A percentile compares a stretch with the other conserved stretches of the same genome.
Evolutionary conservation across 306 rosid species (phyloP).

Genomic region (Trifolium repens): DNA sequence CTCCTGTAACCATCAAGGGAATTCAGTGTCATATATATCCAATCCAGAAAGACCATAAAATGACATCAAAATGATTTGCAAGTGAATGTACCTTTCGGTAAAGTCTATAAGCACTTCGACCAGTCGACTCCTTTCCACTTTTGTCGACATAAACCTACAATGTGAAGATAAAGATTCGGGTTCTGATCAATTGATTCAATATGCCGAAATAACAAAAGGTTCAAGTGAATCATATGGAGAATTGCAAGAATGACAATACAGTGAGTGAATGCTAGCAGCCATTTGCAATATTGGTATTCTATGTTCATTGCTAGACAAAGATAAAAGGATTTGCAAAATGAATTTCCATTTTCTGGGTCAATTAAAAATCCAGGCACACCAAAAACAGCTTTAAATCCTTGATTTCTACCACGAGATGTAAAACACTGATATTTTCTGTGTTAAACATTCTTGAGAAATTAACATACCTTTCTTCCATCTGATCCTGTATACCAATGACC

Average conservation of each 20-base stretch:
- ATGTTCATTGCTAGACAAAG: neutral
- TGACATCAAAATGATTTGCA: constrained; percentile 16
- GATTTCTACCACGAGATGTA: constrained; percentile 9
- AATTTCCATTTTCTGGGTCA: constrained; percentile 3
- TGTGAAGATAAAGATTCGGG: constrained; percentile 36
- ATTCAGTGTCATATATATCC: constrained; percentile 35
- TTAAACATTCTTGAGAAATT: constrained; percentile 12
- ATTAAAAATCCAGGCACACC: constrained; percentile 1
- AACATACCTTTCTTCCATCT: constrained; percentile 76
- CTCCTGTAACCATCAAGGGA: constrained; percentile 63
- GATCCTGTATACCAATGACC: constrained; percentile 92
- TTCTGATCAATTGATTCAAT: constrained; percentile 13
- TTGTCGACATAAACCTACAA: constrained; percentile 77
- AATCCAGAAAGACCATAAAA: constrained; percentile 2
- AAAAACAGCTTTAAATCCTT: neutral
- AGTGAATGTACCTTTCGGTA: constrained; percentile 62
- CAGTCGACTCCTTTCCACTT: constrained; percentile 73
- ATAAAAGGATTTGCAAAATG: neutral
- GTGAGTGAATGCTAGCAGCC: neutral
- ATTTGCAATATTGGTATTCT: neutral
- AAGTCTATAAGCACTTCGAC: constrained; percentile 62
- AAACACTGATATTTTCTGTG: constrained; percentile 13
- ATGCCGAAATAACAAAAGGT: constrained; percentile 28
- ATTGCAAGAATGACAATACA: constrained; percentile 2
- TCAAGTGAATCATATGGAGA: constrained; percentile 7